These are phyloP conservation scores for Tephrocybe sp. DNA, from an alignment of 768 basidiomycete genomes.

Conservation along the genomic window DNA sequence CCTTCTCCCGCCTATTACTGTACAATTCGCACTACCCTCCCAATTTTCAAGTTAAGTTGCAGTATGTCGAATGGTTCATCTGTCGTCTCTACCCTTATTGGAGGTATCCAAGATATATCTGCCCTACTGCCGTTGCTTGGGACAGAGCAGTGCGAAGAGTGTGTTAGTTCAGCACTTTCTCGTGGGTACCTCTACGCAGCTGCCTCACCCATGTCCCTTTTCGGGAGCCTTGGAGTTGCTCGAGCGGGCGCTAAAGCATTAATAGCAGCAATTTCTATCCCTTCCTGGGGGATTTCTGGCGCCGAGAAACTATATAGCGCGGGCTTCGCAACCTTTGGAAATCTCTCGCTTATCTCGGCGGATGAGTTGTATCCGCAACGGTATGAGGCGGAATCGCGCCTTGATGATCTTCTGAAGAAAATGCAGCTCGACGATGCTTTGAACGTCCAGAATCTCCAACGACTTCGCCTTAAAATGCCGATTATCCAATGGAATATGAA, in stretches of 20 bases:
- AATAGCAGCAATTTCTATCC: constrained; percentile 7
- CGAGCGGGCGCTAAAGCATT: constrained; percentile 17
- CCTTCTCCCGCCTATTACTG: no score
- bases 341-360: constrained; percentile 10
- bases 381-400: constrained; percentile 9
- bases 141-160: constrained; percentile 22
- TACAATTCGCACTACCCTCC: no score
- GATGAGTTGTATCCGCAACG: constrained; percentile 1
- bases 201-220: constrained; percentile 21
- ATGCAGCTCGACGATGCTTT: constrained; percentile 6
- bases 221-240: constrained; percentile 21
- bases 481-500: constrained; percentile 3
- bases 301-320: constrained; percentile 8
- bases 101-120: constrained; percentile 23
- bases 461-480: not conserved
- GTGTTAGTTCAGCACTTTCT: constrained; percentile 16
- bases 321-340: constrained; percentile 11
- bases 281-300: constrained; percentile 1
- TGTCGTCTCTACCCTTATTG: constrained; percentile 11
- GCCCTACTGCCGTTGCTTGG: constrained; percentile 23
- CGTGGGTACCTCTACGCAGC: constrained; percentile 21
- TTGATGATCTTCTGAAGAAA: constrained; percentile 6
- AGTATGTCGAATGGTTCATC: no score
- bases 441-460: not conserved
- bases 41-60: no score